Conservation (phyloP, 768 basidiomycete species). For the Rhizopogon vinicolor region DNA sequence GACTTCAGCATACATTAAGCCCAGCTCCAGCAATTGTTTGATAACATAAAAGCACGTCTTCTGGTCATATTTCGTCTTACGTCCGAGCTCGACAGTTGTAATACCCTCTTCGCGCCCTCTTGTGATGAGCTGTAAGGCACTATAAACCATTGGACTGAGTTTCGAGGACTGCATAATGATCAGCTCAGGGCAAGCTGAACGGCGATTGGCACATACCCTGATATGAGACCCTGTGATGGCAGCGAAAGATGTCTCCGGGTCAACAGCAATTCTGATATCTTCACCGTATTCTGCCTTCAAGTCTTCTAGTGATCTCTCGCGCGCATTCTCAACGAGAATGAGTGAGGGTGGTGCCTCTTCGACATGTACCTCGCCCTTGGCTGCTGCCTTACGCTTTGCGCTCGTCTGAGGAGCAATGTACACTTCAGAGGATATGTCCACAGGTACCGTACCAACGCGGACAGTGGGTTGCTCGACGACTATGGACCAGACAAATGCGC, state of each 20-base stretch:
- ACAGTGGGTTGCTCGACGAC: conserved; percentile 73
- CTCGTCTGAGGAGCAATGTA: conserved; percentile 75
- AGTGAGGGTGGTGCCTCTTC: conserved; percentile 43
- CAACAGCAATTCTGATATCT: conserved; percentile 66
- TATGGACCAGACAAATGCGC: conserved; percentile 78
- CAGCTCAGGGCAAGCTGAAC: conserved; percentile 6
- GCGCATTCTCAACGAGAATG: conserved; percentile 51
- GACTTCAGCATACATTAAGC: conserved; percentile 54
- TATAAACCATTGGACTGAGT: conserved; percentile 82
- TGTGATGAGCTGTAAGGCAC: conserved; percentile 79
- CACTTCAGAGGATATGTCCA: conserved; percentile 57
- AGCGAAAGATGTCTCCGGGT: conserved; percentile 67
- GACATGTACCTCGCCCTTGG: conserved; percentile 44
- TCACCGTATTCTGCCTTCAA: conserved; percentile 56
- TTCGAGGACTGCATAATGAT: conserved; percentile 54
- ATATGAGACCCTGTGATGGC: conserved; percentile 86
- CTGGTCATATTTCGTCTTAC: conserved; percentile 78
- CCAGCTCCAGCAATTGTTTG: conserved; percentile 67
- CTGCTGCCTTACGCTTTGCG: conserved; percentile 59
- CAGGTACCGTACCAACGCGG: conserved; percentile 66
- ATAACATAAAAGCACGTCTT: conserved; percentile 89
- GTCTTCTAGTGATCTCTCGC: conserved; percentile 48
- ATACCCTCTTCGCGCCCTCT: conserved; percentile 74
- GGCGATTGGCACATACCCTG: conserved; percentile 44
- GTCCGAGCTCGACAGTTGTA: conserved; percentile 73